Conservation (phyloP, 1,284 basidiomycete species). For the Ganoderma sinense region DNA sequence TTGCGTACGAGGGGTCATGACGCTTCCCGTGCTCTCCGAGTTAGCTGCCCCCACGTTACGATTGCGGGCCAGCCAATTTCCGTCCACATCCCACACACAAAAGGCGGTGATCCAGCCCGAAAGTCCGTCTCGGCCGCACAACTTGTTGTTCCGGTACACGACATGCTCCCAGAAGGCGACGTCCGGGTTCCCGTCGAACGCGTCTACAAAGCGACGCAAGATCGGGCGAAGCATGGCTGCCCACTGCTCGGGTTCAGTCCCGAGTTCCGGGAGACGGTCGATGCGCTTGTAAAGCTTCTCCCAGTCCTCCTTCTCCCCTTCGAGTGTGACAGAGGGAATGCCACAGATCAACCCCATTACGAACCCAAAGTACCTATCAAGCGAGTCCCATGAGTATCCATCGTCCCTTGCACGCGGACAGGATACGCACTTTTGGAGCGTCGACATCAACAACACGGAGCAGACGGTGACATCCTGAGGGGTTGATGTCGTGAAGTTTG, state of each 20-base stretch:
- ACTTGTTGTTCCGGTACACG: constrained; percentile 20
- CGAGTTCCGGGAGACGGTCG: constrained; percentile 45
- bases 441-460: constrained; percentile 54
- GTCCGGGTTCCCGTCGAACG: constrained; percentile 44
- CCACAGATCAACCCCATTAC: constrained; percentile 46
- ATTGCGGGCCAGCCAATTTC: constrained; percentile 35
- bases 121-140: constrained; percentile 36
- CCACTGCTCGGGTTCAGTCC: constrained; percentile 43
- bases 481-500: constrained; percentile 57
- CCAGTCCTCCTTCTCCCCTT: constrained; percentile 49
- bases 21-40: not conserved
- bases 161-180: constrained; percentile 47
- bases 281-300: constrained; percentile 39
- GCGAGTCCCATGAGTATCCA: not conserved
- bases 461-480: constrained; percentile 47
- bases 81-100: constrained; percentile 44
- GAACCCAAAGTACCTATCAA: constrained; percentile 45
- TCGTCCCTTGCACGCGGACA: constrained; percentile 20
- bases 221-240: constrained; percentile 45
- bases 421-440: constrained; percentile 47
- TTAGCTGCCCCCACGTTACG: not conserved
- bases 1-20: not conserved
- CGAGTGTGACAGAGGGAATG: constrained; percentile 55
- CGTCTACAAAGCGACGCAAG: constrained; percentile 43
- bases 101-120: constrained; percentile 50